These are phyloP conservation scores for Zelopaecilomyces penicillatus DNA, from an alignment of 2,329 filamentous ascomycete species.

Conservation along the genomic window DNA sequence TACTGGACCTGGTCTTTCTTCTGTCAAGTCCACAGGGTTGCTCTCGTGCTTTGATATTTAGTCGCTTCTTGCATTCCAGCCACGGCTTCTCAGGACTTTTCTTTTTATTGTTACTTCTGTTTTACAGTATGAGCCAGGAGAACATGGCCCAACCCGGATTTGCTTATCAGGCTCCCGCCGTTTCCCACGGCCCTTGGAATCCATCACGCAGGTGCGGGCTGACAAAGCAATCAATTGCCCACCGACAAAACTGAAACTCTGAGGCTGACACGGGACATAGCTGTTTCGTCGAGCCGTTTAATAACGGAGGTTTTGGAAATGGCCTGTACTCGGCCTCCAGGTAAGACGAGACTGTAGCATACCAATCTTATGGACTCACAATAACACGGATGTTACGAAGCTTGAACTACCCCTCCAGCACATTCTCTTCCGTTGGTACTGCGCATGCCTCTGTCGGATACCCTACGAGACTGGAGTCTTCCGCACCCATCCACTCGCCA, in stretches of 20 bases:
- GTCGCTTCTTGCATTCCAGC: neutral
- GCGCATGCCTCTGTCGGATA: slow-evolving; percentile 23
- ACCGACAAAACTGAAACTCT: neutral
- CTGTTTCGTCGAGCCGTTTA: slow-evolving; percentile 22
- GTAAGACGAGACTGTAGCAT: slow-evolving; percentile 22
- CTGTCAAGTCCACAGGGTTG: slow-evolving; percentile 5
- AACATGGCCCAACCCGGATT: slow-evolving; percentile 40
- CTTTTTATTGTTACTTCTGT: neutral
- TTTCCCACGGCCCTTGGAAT: slow-evolving; percentile 42
- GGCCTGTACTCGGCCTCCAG: slow-evolving; percentile 28
- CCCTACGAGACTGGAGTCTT: slow-evolving; percentile 30
- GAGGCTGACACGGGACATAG: slow-evolving; percentile 14
- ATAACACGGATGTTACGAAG: slow-evolving; percentile 32
- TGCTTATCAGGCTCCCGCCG: slow-evolving; percentile 38
- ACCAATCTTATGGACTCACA: slow-evolving; percentile 1
- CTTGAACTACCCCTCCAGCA: slow-evolving; percentile 32
- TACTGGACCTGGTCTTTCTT: slow-evolving; percentile 7
- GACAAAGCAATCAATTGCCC: slow-evolving; percentile 1
- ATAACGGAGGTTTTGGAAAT: slow-evolving; percentile 28
- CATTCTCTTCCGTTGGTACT: slow-evolving; percentile 18
- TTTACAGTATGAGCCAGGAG: slow-evolving; percentile 27
- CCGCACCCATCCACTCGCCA: slow-evolving; percentile 29
- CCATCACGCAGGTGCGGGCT: slow-evolving; percentile 44
- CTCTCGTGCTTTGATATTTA: slow-evolving; percentile 1
- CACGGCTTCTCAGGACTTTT: slow-evolving; percentile 1